Conservation (phyloP, 2,329 filamentous ascomycete species). For the Aspergillus pseudoglaucus region DNA sequence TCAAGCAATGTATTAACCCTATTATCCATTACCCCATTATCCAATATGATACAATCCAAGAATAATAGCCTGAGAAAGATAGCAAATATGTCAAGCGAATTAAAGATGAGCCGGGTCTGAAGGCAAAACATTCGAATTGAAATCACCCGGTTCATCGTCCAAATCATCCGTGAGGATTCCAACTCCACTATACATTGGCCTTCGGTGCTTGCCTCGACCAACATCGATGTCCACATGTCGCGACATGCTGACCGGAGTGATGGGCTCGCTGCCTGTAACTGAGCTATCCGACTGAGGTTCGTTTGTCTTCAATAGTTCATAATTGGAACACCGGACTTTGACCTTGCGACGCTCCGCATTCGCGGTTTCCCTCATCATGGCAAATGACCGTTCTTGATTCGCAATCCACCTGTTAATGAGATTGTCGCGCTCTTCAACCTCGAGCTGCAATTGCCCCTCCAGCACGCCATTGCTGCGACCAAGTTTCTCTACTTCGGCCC, state of each 20-base stretch:
- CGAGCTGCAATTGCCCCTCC: conserved; percentile 31
- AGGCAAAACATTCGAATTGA: conserved; percentile 12
- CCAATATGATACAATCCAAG: conserved; percentile 6
- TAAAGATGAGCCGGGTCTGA: conserved; percentile 19
- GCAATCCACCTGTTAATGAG: conserved; percentile 28
- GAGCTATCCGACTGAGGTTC: conserved; percentile 26
- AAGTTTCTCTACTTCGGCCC: conserved; percentile 31
- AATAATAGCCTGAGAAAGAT: neutral
- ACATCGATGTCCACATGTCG: conserved; percentile 39
- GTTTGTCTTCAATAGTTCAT: conserved; percentile 30
- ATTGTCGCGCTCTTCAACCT: conserved; percentile 31
- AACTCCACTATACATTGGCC: conserved; percentile 37
- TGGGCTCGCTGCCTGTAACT: conserved; percentile 31
- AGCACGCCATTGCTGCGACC: conserved; percentile 29
- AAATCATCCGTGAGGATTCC: conserved; percentile 26
- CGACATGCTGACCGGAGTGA: conserved; percentile 38
- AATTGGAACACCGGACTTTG: conserved; percentile 37
- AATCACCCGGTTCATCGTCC: conserved; percentile 19
- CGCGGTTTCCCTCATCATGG: conserved; percentile 31
- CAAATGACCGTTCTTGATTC: conserved; percentile 28
- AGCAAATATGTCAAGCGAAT: conserved; percentile 1
- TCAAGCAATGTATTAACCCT: neutral
- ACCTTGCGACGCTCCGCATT: conserved; percentile 32
- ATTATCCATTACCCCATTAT: no score
- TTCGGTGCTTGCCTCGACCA: conserved; percentile 32